phyloP scores from a whole-genome alignment of 805 yeast species.

The Jamesozyma lodderae region DNA sequence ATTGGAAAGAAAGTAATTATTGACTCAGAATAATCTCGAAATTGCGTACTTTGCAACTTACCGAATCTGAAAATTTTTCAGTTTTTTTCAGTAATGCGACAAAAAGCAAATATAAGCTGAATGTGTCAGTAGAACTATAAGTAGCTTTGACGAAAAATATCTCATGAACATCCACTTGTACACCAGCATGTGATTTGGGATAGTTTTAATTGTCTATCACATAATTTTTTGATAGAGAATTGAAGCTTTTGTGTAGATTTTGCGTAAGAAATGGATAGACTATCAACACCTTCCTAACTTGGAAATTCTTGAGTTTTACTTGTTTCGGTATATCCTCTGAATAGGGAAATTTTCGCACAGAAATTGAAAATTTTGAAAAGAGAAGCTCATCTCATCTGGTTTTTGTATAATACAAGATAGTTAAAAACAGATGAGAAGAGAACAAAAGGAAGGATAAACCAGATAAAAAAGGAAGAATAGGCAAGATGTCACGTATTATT shows the following conservation, averaged over 20 bases:
- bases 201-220: too few relatives aligned
- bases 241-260: too few relatives aligned
- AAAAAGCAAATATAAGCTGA: background rate
- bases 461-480: background rate
- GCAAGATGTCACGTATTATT: conserved; percentile 73
- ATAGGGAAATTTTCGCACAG: background rate
- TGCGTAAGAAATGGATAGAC: too few relatives aligned
- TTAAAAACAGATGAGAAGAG: too few relatives aligned
- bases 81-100: too few relatives aligned
- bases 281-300: background rate
- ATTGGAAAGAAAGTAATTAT: too few relatives aligned
- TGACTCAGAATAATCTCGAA: background rate
- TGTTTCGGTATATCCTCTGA: background rate
- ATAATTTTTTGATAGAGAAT: too few relatives aligned
- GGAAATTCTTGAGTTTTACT: background rate
- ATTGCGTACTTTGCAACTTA: background rate
- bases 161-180: background rate
- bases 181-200: too few relatives aligned
- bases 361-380: conserved; percentile 1
- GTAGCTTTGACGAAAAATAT: background rate
- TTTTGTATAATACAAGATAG: background rate
- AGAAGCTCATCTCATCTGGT: conserved; percentile 1
- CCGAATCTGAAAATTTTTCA: background rate
- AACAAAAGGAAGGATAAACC: too few relatives aligned
- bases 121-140: background rate